Conservation (phyloP, 192 early-diverging fungal genomes). For the Backusella westeae region DNA sequence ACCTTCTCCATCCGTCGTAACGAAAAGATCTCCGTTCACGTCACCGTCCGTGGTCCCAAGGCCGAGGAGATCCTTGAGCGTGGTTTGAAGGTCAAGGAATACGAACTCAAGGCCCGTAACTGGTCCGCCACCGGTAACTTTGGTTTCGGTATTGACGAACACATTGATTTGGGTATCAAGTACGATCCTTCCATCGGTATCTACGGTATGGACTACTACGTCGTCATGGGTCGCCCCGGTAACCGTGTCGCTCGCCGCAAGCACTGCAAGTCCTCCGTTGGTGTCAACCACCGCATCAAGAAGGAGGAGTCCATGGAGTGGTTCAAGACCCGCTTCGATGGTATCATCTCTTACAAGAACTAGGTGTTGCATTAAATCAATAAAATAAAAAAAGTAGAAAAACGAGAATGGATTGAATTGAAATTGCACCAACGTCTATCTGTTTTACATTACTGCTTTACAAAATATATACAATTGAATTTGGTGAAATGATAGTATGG, state of each 20-base stretch:
- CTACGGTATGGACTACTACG: slow-evolving; percentile 69
- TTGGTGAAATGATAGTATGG: too few relatives aligned
- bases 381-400: not conserved
- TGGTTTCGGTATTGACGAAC: slow-evolving; percentile 99
- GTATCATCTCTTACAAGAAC: slow-evolving; percentile 73
- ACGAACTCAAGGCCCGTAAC: slow-evolving; percentile 93
- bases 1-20: slow-evolving; percentile 99
- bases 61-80: slow-evolving; percentile 97
- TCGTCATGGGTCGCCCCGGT: slow-evolving; percentile 98
- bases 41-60: slow-evolving; percentile 90
- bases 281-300: slow-evolving; percentile 86
- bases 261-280: slow-evolving; percentile 79
- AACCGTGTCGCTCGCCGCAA: slow-evolving; percentile 94
- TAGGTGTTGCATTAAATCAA: slow-evolving; percentile 60
- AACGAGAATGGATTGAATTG: not conserved
- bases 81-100: slow-evolving; percentile 99
- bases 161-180: slow-evolving; percentile 99
- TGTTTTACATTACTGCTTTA: not conserved
- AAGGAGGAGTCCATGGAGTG: slow-evolving; percentile 95
- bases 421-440: not conserved
- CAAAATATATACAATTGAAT: too few relatives aligned
- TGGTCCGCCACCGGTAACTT: slow-evolving; percentile 99
- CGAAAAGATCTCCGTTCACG: slow-evolving; percentile 99
- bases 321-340: slow-evolving; percentile 91
- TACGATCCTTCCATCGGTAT: slow-evolving; percentile 99